Evolutionary conservation across 805 yeast genomes (phyloP).

Genomic region (Saccharomycopsis vini): DNA sequence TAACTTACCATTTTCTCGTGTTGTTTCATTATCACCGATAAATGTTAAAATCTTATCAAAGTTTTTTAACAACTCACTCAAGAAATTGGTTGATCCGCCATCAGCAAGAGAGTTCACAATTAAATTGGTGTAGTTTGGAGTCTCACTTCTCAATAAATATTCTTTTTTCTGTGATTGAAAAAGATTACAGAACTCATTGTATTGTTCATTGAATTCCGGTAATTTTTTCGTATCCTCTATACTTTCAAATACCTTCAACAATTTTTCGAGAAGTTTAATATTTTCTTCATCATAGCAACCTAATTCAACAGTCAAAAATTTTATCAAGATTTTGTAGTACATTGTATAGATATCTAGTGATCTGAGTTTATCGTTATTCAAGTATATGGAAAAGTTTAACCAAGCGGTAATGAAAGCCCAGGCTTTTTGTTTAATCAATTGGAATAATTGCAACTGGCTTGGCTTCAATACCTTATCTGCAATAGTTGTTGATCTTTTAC

Average conservation of each 20-base stretch:
- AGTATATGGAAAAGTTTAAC: slow-evolving; percentile 9
- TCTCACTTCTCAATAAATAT: slow-evolving; percentile 6
- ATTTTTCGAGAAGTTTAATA: neutral
- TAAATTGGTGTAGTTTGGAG: slow-evolving; percentile 10
- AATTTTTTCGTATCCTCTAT: neutral
- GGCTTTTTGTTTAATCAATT: slow-evolving; percentile 9
- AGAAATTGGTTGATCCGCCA: neutral
- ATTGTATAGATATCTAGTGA: neutral
- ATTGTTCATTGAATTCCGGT: neutral
- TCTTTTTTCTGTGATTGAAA: neutral
- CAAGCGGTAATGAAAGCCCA: slow-evolving; percentile 9
- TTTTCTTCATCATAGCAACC: slow-evolving; percentile 4
- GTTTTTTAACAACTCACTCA: slow-evolving; percentile 7
- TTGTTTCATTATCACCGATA: neutral
- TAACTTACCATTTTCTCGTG: neutral
- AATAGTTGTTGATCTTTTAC: neutral
- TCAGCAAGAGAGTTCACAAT: neutral
- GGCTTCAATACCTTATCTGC: neutral
- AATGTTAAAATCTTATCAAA: slow-evolving; percentile 6
- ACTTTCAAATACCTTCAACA: neutral
- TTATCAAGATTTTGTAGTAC: slow-evolving; percentile 10
- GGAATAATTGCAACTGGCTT: slow-evolving; percentile 1
- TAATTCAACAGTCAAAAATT: slow-evolving; percentile 8
- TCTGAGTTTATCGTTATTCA: neutral
- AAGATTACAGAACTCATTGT: neutral